A percentile compares a stretch with the other conserved stretches of the same genome.
Evolutionary conservation across 140 eudicot genomes (phyloP).

Genomic region (Stevia rebaudiana): DNA sequence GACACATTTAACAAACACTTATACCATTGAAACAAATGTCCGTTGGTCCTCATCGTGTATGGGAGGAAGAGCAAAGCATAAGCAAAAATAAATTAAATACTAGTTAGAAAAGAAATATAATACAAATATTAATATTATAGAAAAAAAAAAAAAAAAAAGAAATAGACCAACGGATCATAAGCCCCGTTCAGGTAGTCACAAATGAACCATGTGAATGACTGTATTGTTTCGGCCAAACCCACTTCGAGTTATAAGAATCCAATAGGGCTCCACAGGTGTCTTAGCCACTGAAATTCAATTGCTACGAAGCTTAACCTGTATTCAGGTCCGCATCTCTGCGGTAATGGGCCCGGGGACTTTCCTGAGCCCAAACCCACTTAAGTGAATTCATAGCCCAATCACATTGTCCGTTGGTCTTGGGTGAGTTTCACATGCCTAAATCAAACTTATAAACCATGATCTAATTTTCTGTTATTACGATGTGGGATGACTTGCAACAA

Average conservation of each 20-base stretch:
- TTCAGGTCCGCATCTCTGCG: constrained; percentile 48
- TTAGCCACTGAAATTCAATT: not conserved
- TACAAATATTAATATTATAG: not conserved
- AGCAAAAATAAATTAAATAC: no score
- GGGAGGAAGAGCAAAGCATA: no score
- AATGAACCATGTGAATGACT: constrained; percentile 52
- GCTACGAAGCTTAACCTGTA: constrained; percentile 20
- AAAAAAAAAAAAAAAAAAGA: not conserved
- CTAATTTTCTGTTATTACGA: not conserved
- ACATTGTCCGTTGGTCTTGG: constrained; percentile 31
- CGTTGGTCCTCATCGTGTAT: no score
- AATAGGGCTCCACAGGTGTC: constrained; percentile 37
- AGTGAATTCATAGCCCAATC: constrained; percentile 19
- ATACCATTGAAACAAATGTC: no score
- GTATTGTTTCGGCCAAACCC: constrained; percentile 32
- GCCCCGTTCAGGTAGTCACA: constrained; percentile 59
- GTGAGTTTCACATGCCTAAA: accelerated
- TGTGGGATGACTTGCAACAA: no score
- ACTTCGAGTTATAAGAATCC: constrained; percentile 15
- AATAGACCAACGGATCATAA: constrained; percentile 32
- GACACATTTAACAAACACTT: no score
- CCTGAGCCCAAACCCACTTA: constrained; percentile 18
- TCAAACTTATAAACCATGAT: not conserved
- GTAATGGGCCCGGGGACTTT: constrained; percentile 51
- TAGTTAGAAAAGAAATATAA: no score